Conservation (phyloP, 176 grass and related monocot species). For the Bonia amplexicaulis region DNA sequence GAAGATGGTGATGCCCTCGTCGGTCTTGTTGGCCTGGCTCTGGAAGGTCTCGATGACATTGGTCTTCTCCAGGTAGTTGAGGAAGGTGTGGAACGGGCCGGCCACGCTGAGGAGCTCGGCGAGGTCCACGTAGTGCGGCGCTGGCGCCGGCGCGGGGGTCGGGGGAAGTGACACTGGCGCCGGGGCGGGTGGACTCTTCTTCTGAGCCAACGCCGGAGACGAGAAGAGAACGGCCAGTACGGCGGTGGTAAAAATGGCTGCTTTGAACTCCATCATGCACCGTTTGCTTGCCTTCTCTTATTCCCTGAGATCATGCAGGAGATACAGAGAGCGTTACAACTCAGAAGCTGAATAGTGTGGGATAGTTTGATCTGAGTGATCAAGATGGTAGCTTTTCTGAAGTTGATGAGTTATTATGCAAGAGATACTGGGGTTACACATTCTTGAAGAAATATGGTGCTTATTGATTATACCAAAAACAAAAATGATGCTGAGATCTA, state of each 20-base stretch:
- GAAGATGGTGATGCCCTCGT: constrained; percentile 83
- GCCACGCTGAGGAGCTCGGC: constrained; percentile 60
- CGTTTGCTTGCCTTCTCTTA: not conserved
- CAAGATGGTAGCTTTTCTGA: not conserved
- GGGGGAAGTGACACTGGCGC: constrained; percentile 30
- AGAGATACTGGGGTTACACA: not conserved
- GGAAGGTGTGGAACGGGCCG: constrained; percentile 86
- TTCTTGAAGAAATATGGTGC: not conserved
- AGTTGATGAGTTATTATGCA: not conserved
- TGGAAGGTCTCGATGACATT: constrained; percentile 86
- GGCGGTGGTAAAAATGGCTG: constrained; percentile 13
- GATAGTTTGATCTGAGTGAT: not conserved
- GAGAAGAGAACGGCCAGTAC: constrained; percentile 31
- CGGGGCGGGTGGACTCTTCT: constrained; percentile 29
- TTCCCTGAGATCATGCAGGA: constrained; percentile 6
- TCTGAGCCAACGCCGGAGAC: constrained; percentile 45
- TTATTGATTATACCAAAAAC: not conserved
- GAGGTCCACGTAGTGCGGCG: constrained; percentile 60
- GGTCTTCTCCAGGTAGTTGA: constrained; percentile 71
- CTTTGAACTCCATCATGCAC: constrained; percentile 41
- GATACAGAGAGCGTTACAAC: not conserved
- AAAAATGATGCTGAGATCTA: not conserved
- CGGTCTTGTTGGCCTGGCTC: constrained; percentile 69
- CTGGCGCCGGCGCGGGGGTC: constrained; percentile 59
- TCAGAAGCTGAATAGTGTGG: not conserved